These are phyloP conservation scores for Monosporascus cannonballus DNA, from an alignment of 2,329 filamentous ascomycete species.

Conservation along the genomic window DNA sequence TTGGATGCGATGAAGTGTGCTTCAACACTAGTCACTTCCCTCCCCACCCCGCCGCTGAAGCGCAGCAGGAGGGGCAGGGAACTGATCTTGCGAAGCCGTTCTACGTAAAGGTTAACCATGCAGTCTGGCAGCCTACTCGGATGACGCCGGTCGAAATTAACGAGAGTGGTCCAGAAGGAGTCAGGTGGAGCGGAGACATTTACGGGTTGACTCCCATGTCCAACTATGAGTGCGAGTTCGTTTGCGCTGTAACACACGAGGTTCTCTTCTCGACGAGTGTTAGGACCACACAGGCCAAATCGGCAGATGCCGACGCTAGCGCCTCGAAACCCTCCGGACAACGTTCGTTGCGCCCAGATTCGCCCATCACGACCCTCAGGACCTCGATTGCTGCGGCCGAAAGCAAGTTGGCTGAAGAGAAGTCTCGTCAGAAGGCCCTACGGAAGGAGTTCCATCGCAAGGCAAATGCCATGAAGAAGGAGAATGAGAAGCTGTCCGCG, in stretches of 20 bases:
- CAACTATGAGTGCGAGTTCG: slow-evolving; percentile 74
- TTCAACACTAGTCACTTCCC: slow-evolving; percentile 67
- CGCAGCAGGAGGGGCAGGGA: slow-evolving; percentile 36
- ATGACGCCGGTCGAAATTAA: slow-evolving; percentile 48
- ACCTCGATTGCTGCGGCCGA: slow-evolving; percentile 71
- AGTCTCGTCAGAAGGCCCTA: slow-evolving; percentile 60
- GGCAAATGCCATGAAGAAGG: slow-evolving; percentile 61
- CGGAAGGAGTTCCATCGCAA: slow-evolving; percentile 71
- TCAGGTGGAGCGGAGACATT: slow-evolving; percentile 66
- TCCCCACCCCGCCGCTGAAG: slow-evolving; percentile 31
- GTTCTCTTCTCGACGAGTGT: slow-evolving; percentile 68
- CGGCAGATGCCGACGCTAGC: slow-evolving; percentile 30
- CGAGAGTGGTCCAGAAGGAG: slow-evolving; percentile 32
- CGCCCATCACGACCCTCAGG: slow-evolving; percentile 68
- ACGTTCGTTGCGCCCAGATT: slow-evolving; percentile 64
- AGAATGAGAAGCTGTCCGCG: slow-evolving; percentile 63
- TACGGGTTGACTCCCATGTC: slow-evolving; percentile 64
- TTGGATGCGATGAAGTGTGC: slow-evolving; percentile 70
- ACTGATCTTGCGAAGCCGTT: slow-evolving; percentile 70
- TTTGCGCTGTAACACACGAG: slow-evolving; percentile 58
- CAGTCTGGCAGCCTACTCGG: slow-evolving; percentile 71
- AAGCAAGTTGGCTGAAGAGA: slow-evolving; percentile 63
- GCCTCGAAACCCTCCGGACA: slow-evolving; percentile 38
- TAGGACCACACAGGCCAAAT: slow-evolving; percentile 53
- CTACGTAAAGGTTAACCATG: slow-evolving; percentile 72